Conservation (phyloP, 2,329 filamentous ascomycete species). For the Xylaria sp. region DNA sequence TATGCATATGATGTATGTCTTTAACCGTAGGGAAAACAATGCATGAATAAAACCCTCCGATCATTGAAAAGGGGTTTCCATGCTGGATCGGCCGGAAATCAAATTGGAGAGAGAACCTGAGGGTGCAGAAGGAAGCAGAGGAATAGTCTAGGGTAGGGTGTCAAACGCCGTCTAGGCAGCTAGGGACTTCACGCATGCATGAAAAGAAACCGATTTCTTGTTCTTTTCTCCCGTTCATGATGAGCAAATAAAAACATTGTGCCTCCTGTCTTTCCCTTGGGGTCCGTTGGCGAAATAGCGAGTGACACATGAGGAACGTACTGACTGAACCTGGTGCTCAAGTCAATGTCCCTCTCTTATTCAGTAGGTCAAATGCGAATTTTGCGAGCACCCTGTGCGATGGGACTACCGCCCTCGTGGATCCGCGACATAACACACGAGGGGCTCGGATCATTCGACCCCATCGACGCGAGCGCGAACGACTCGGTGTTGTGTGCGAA, state of each 20-base stretch:
- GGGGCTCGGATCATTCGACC: slow-evolving; percentile 78
- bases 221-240: background rate
- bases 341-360: background rate
- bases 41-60: too few relatives aligned
- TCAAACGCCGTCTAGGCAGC: slow-evolving; percentile 1
- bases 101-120: too few relatives aligned
- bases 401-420: slow-evolving; percentile 58
- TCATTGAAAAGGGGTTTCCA: too few relatives aligned
- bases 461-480: slow-evolving; percentile 89
- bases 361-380: slow-evolving; percentile 49
- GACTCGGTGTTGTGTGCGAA: slow-evolving; percentile 97
- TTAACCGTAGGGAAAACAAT: too few relatives aligned
- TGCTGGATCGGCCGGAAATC: background rate
- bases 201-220: slow-evolving; percentile 1
- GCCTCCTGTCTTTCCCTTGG: background rate
- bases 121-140: background rate
- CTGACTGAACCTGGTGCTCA: background rate
- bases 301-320: background rate
- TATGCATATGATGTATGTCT: too few relatives aligned
- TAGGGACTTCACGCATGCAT: background rate
- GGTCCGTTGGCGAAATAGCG: too few relatives aligned
- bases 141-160: background rate
- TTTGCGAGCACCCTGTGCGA: slow-evolving; percentile 67
- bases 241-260: background rate
- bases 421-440: slow-evolving; percentile 89